Base-by-base conservation (phyloP, 164 flowering plant species). In the Aristolochia californica region DNA sequence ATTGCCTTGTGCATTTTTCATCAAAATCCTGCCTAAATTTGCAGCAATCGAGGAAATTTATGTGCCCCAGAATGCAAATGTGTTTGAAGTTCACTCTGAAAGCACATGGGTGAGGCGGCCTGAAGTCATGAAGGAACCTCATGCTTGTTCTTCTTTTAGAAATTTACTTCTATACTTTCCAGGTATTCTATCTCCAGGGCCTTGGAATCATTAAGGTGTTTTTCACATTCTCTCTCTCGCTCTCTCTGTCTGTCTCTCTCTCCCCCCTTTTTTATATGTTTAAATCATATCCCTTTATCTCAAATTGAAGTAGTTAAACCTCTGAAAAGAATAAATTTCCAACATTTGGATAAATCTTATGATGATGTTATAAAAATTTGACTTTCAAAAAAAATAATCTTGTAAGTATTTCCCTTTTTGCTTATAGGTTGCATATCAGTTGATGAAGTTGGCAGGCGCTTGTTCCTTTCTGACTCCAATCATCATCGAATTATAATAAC, bases 381-480 rank as follows among this genome's bases (percentile, higher is more conserved):
- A n/a, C n/a, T n/a, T n/a, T n/a, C n/a, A n/a, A n/a, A n/a, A n/a
- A n/a, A n/a, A n/a, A n/a, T n/a, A n/a, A n/a, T n/a, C n/a, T n/a
- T n/a, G n/a, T n/a, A n/a, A n/a, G n/a, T n/a, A n/a, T n/a, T n/a
- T 34, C 0, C 7, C 7, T 7, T 28, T 34, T 43, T 43, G 30
- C 43, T 47, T 59, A 17, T 79, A 93, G 99, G 87, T 18, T 81
- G 95, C 69, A 77, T 93, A 24, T 80, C 91, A 58, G 80, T 73
- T 2, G 96, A 93, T 76, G 90, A 80, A 67, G 49, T 43, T 69
- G 81, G 83, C 10, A 56, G 68, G 45, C 86, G 88, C 27, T 56
- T 87, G 60, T 93, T 93, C 73, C 70, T 93, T 57, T 93, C 97
- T 22, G 97, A 93, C 67, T 75, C 71, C 73, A 85, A 87, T 71